Percentiles rank a stretch among this genome's conserved stretches.
Evolutionary conservation across 768 basidiomycete genomes (phyloP).

Genomic region (Clavaria fumosa): DNA sequence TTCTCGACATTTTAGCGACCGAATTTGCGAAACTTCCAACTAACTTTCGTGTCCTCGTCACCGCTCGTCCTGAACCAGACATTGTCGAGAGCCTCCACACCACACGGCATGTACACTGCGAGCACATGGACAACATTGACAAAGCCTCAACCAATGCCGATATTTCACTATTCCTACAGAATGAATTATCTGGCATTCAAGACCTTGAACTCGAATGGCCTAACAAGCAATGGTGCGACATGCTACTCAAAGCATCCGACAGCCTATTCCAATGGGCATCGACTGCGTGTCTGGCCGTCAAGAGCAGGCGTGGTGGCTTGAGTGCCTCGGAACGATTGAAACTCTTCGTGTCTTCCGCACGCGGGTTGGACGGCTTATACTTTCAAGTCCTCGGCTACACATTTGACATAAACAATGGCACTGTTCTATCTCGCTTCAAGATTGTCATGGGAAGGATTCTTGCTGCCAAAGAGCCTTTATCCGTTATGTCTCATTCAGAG

Average conservation of each 20-base stretch:
- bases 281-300: not conserved
- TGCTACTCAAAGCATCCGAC: not conserved
- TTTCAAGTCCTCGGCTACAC: not conserved
- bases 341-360: conserved; percentile 1
- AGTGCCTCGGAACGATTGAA: not conserved
- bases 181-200: not conserved
- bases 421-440: not conserved
- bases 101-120: not conserved
- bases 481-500: not conserved
- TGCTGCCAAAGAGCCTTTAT: conserved; percentile 5
- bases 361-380: conserved; percentile 5
- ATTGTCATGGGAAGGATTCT: conserved; percentile 5
- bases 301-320: not conserved
- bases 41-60: conserved; percentile 20
- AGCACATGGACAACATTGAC: not conserved
- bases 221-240: not conserved
- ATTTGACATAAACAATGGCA: conserved; percentile 1
- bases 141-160: not conserved
- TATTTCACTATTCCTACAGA: not conserved
- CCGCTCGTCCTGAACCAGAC: conserved; percentile 18
- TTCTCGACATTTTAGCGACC: conserved; percentile 13
- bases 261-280: not conserved
- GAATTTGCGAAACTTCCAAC: conserved; percentile 12
- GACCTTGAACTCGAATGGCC: not conserved
- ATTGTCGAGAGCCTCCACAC: conserved; percentile 9